Evolutionary conservation across 2,329 filamentous ascomycete species (phyloP).

Genomic region (Aspergillus tanneri): DNA sequence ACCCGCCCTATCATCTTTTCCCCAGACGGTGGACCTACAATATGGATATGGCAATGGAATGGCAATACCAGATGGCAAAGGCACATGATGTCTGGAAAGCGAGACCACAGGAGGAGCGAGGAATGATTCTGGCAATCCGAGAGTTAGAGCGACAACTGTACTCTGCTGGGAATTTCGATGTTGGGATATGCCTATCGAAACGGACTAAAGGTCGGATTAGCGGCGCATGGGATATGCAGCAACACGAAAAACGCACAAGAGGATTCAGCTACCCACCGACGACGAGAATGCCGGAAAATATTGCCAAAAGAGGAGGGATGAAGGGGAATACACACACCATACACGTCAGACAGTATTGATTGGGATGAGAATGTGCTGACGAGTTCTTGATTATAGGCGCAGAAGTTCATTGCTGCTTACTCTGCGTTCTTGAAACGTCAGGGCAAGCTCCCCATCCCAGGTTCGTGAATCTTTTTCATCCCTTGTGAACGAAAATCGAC

Average conservation of each 20-base stretch:
- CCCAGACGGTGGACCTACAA: conserved; percentile 6
- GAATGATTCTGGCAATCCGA: no score
- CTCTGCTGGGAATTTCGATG: no score
- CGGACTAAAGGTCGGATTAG: no score
- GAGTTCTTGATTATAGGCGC: conserved; percentile 48
- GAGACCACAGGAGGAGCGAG: no score
- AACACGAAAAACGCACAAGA: no score
- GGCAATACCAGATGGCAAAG: no score
- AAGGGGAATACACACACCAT: neutral
- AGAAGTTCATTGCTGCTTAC: conserved; percentile 68
- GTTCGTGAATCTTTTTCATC: conserved; percentile 52
- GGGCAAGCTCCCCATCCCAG: conserved; percentile 68
- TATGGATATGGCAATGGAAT: conserved; percentile 12
- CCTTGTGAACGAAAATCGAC: neutral
- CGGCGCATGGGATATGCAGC: no score
- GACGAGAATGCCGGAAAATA: no score
- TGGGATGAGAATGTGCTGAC: conserved; percentile 16
- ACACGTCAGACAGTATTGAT: neutral
- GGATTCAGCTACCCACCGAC: no score
- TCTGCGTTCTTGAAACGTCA: conserved; percentile 70
- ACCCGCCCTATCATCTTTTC: conserved; percentile 22
- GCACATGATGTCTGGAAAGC: no score
- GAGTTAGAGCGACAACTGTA: no score
- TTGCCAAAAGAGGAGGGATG: neutral
- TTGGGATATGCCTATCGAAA: no score